Evolutionary conservation across 164 flowering plant species (phyloP).

Genomic region (Umbilicus rupestris): DNA sequence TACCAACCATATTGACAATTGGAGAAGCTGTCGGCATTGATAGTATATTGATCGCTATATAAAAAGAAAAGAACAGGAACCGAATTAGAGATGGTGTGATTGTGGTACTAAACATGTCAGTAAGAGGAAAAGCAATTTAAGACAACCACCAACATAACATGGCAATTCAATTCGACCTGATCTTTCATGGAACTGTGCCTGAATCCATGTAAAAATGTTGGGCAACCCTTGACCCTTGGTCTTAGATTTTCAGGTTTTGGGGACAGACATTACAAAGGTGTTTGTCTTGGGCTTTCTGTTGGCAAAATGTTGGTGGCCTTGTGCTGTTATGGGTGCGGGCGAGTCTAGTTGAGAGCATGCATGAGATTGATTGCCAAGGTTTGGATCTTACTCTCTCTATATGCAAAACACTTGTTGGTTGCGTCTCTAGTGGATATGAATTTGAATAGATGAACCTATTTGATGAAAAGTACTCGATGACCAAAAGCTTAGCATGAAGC

Average conservation of each 20-base stretch:
- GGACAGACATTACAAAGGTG: neutral
- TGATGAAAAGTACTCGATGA: too few species aligned
- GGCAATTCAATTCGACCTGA: conserved; percentile 2
- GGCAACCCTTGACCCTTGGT: neutral
- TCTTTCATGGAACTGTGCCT: neutral
- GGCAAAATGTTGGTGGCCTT: too few species aligned
- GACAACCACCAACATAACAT: neutral
- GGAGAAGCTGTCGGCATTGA: conserved; percentile 1
- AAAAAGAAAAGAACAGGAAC: neutral
- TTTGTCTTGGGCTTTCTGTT: too few species aligned
- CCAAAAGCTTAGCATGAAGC: too few species aligned
- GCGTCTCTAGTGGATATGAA: too few species aligned
- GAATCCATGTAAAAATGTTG: neutral
- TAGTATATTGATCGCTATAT: neutral
- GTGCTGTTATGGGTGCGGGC: too few species aligned
- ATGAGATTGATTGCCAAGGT: too few species aligned
- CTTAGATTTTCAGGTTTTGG: neutral
- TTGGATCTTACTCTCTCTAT: too few species aligned
- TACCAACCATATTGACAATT: conserved; percentile 6
- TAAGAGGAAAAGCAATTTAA: conserved; percentile 1
- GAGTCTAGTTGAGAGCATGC: too few species aligned
- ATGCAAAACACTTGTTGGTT: too few species aligned
- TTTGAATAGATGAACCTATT: too few species aligned
- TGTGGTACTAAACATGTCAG: neutral
- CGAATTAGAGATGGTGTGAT: neutral